Conservation (phyloP, 2,329 filamentous ascomycete species). For the Tympanopsis confertula region DNA sequence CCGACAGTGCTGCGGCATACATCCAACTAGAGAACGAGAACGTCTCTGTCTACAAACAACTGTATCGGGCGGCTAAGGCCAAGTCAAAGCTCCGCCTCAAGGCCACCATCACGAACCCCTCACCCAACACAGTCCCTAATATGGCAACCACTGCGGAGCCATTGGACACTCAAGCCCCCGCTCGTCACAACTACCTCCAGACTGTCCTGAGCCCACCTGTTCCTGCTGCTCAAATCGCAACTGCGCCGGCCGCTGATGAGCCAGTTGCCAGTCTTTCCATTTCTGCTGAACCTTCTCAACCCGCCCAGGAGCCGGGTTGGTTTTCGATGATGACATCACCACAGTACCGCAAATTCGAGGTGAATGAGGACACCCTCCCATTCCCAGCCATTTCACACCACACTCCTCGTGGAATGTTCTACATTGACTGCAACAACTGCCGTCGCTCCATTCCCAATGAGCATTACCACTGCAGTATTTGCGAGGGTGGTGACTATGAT, state of each 20-base stretch:
- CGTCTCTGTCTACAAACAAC: constrained; percentile 81
- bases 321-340: too few species aligned
- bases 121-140: constrained; percentile 1
- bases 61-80: constrained; percentile 91
- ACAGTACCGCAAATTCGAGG: not conserved
- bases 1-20: constrained; percentile 77
- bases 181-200: not conserved
- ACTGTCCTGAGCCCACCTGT: not conserved
- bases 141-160: not conserved
- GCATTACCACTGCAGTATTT: constrained; percentile 91
- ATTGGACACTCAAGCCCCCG: not conserved
- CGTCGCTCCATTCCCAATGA: constrained; percentile 64
- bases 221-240: not conserved
- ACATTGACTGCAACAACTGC: constrained; percentile 91
- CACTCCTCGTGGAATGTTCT: constrained; percentile 38
- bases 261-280: too few species aligned
- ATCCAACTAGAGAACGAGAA: constrained; percentile 70
- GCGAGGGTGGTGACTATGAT: constrained; percentile 88
- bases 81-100: constrained; percentile 93
- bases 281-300: too few species aligned
- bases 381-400: constrained; percentile 2
- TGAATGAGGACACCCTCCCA: not conserved
- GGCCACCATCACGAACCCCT: constrained; percentile 36
- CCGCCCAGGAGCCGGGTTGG: too few species aligned
- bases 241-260: too few species aligned